Evolutionary conservation across 208 protist species (phyloP).

Genomic region (Trichomonas tenax): DNA sequence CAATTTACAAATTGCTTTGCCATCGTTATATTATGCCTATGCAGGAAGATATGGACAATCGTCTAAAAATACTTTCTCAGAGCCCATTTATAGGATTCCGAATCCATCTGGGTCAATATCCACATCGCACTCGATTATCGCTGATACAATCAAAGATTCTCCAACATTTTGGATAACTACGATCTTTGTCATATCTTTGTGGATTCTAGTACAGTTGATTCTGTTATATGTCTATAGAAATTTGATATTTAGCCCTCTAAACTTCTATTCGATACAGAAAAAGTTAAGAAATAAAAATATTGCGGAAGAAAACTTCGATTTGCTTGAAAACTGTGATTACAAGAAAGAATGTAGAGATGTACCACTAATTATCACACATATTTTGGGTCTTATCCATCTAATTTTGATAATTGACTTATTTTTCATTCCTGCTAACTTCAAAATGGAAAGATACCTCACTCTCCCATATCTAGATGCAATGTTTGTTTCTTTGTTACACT

Average conservation of each 20-base stretch:
- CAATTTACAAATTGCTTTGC: neutral
- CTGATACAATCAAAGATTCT: neutral
- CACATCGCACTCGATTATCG: neutral
- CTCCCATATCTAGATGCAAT: neutral
- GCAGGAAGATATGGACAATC: neutral
- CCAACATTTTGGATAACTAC: neutral
- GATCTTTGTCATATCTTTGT: neutral
- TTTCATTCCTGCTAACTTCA: neutral
- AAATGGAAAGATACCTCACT: neutral
- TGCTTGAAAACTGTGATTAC: neutral
- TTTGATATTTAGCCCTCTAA: neutral
- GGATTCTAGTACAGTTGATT: neutral
- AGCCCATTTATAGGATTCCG: neutral
- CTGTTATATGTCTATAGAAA: neutral
- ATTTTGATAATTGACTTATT: neutral
- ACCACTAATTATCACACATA: neutral
- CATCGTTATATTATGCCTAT: neutral
- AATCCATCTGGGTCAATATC: no score
- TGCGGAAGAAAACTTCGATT: neutral
- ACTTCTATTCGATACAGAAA: neutral
- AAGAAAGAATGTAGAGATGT: neutral
- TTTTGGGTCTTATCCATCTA: neutral
- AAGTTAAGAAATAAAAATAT: neutral
- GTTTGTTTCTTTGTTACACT: neutral
- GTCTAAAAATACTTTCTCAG: neutral